These are phyloP conservation scores for Monilinia fructigena DNA, from an alignment of 2,329 filamentous ascomycete species.

Conservation along the genomic window DNA sequence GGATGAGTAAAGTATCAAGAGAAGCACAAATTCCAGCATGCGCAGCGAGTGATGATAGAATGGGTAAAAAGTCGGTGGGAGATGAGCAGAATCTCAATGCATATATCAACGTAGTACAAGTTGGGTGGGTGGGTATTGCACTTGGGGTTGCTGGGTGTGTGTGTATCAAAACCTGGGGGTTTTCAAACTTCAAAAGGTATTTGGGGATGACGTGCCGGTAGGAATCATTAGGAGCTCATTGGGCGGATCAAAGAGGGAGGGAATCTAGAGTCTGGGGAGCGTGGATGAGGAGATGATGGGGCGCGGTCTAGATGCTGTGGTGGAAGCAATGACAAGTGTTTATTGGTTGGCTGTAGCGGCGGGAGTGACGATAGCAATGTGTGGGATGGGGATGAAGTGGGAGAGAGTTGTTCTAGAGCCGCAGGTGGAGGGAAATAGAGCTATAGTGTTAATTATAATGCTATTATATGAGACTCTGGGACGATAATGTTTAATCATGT, in stretches of 20 bases:
- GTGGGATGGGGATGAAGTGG: constrained; percentile 1
- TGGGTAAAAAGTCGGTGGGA: too few relatives aligned
- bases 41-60: not conserved
- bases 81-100: too few relatives aligned
- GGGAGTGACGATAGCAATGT: not conserved
- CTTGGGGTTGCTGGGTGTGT: too few relatives aligned
- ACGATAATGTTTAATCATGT: not conserved
- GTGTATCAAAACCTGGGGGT: too few relatives aligned
- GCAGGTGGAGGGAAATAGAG: not conserved
- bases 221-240: too few relatives aligned
- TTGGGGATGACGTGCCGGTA: too few relatives aligned
- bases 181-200: too few relatives aligned
- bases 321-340: not conserved
- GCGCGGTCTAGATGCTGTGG: not conserved
- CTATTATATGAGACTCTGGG: not conserved
- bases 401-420: not conserved
- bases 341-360: not conserved
- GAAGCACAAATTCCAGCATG: not conserved
- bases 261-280: too few relatives aligned
- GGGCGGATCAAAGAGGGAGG: too few relatives aligned
- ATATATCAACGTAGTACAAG: too few relatives aligned
- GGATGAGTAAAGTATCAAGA: not conserved
- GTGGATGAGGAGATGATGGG: not conserved
- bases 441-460: not conserved
- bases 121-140: too few relatives aligned